phyloP scores from a whole-genome alignment of 306 rosid genomes.

The Senna tora region DNA sequence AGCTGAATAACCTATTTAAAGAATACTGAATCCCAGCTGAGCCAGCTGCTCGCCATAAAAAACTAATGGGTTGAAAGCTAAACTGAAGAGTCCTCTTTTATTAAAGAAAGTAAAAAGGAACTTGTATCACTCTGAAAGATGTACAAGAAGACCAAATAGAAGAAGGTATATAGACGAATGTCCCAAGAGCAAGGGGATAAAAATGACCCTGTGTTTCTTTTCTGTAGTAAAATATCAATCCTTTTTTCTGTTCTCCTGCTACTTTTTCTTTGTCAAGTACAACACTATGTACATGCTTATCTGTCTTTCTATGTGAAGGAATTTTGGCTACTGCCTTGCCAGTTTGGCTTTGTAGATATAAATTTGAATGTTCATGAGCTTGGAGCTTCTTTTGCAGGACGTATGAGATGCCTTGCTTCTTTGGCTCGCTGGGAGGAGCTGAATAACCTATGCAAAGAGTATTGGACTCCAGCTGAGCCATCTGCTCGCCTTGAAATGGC shows the following conservation, averaged over 20 bases:
- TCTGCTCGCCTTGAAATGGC: conserved; percentile 98
- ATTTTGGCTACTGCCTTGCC: conserved; percentile 9
- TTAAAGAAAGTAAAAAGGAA: neutral
- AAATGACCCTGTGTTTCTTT: neutral
- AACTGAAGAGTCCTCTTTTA: neutral
- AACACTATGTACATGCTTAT: neutral
- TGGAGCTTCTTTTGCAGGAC: conserved; percentile 61
- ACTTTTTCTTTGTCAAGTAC: neutral
- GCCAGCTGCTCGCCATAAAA: conserved; percentile 75
- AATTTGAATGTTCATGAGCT: conserved; percentile 34
- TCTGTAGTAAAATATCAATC: neutral
- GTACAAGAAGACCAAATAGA: neutral
- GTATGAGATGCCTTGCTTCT: conserved; percentile 98
- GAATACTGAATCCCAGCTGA: conserved; percentile 97
- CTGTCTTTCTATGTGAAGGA: neutral
- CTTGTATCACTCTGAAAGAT: neutral
- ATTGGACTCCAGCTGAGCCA: conserved; percentile 98
- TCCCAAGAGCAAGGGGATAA: neutral
- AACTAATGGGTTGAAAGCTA: neutral
- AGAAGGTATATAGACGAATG: neutral
- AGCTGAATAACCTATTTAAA: conserved; percentile 80
- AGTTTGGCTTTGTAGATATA: conserved; percentile 6
- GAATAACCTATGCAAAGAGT: conserved; percentile 82
- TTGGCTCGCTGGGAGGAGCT: conserved; percentile 99
- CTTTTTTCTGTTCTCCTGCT: neutral